Conservation (phyloP, 805 yeast species). For the Saturnispora saitoi region DNA sequence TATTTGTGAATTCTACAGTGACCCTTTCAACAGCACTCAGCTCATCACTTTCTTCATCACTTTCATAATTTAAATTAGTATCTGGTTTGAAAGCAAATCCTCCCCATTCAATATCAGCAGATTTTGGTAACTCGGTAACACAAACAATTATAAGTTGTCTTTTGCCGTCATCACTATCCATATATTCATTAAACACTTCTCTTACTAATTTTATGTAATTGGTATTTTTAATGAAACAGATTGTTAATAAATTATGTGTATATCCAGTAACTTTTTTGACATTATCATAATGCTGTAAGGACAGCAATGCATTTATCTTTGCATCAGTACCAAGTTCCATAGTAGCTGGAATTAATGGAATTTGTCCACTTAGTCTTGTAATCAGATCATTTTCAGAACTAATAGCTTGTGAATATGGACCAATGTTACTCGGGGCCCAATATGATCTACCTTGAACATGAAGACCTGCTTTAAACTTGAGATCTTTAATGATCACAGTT, state of each 20-base stretch:
- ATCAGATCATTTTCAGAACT: conserved; percentile 39
- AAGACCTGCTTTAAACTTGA: conserved; percentile 48
- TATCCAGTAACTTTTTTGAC: conserved; percentile 50
- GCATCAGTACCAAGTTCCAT: conserved; percentile 41
- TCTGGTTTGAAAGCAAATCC: conserved; percentile 44
- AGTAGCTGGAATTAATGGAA: conserved; percentile 67
- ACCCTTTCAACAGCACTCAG: conserved; percentile 19
- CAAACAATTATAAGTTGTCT: conserved; percentile 41
- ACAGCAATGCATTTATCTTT: conserved; percentile 36
- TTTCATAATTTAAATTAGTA: conserved; percentile 35
- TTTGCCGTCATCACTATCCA: conserved; percentile 12
- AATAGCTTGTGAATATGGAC: conserved; percentile 90
- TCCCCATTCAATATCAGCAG: conserved; percentile 68
- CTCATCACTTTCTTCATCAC: conserved; percentile 28
- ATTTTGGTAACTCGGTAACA: conserved; percentile 52
- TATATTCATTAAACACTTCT: conserved; percentile 40
- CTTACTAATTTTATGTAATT: conserved; percentile 26
- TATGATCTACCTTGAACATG: conserved; percentile 91
- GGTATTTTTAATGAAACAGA: conserved; percentile 45
- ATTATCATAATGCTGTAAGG: conserved; percentile 67
- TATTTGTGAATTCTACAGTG: conserved; percentile 37
- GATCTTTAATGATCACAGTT: conserved; percentile 36
- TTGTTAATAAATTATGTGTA: conserved; percentile 35
- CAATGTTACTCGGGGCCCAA: conserved; percentile 98
- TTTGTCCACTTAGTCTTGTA: conserved; percentile 79